phyloP scores from a whole-genome alignment of 1,284 basidiomycete species.

The Puccinia novopanici region DNA sequence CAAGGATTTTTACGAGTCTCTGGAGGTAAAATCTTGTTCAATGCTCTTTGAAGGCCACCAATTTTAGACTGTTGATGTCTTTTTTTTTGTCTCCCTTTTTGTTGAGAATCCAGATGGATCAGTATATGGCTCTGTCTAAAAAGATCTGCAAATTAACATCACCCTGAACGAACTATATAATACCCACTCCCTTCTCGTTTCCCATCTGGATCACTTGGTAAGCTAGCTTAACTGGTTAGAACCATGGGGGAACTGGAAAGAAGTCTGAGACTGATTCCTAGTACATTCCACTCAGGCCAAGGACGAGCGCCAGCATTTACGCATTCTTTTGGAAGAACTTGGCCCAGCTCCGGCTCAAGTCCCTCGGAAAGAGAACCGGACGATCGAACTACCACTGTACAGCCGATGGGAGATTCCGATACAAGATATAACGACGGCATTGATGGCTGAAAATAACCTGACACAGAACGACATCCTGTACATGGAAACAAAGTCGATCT shows the following conservation, averaged over 20 bases:
- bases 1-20: constrained; percentile 96
- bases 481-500: constrained; percentile 99
- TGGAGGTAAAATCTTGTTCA: constrained; percentile 70
- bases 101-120: constrained; percentile 75
- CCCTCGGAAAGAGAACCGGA: constrained; percentile 93
- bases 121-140: constrained; percentile 99
- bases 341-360: constrained; percentile 89
- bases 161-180: constrained; percentile 99
- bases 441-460: constrained; percentile 87
- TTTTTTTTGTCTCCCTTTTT: background rate
- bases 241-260: constrained; percentile 36
- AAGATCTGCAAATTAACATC: constrained; percentile 95
- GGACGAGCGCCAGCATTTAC: constrained; percentile 94
- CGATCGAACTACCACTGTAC: constrained; percentile 87
- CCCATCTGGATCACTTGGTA: constrained; percentile 92
- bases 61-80: background rate
- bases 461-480: constrained; percentile 98
- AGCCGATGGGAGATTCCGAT: constrained; percentile 99
- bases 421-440: constrained; percentile 90
- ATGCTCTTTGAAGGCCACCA: background rate
- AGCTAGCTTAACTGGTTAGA: constrained; percentile 29
- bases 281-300: constrained; percentile 69
- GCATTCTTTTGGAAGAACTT: constrained; percentile 92
- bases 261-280: background rate
- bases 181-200: constrained; percentile 88